These are phyloP conservation scores for Reticulascus tulasneorum DNA, from an alignment of 2,329 filamentous ascomycete genomes.

Conservation along the genomic window DNA sequence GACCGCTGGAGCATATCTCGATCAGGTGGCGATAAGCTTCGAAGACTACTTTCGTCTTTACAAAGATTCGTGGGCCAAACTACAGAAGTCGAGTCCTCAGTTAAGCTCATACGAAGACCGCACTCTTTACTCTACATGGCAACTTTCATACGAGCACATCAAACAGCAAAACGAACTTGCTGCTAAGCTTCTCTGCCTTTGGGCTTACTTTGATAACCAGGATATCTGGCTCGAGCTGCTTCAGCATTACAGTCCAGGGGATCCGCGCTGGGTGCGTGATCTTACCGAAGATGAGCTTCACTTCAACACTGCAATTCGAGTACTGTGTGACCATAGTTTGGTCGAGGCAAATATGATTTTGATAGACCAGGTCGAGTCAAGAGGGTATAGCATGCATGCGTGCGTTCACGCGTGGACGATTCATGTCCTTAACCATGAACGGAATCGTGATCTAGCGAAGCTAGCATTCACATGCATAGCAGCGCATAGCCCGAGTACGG, in stretches of 20 bases:
- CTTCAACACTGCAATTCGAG: constrained; percentile 22
- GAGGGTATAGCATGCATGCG: constrained; percentile 27
- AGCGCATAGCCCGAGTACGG: constrained; percentile 7
- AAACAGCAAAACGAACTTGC: constrained; percentile 21
- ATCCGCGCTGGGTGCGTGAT: constrained; percentile 18
- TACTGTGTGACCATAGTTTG: constrained; percentile 25
- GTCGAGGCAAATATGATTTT: constrained; percentile 17
- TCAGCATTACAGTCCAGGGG: constrained; percentile 6
- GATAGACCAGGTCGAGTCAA: constrained; percentile 8
- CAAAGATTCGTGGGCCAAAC: constrained; percentile 29
- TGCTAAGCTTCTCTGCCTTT: constrained; percentile 33
- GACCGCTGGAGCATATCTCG: constrained; percentile 40
- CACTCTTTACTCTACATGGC: constrained; percentile 33
- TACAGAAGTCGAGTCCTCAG: constrained; percentile 24
- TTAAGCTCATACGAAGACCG: constrained; percentile 26
- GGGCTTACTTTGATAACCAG: constrained; percentile 38
- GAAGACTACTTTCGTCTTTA: constrained; percentile 36
- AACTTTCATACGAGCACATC: constrained; percentile 32
- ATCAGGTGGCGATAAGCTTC: constrained; percentile 29
- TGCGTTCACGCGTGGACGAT: constrained; percentile 29
- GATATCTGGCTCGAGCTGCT: constrained; percentile 43
- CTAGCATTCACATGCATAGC: constrained; percentile 9
- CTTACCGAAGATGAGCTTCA: constrained; percentile 15
- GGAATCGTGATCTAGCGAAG: not conserved
- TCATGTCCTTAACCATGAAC: constrained; percentile 19